Percentiles rank a stretch among this genome's conserved stretches.
Evolutionary conservation across 352 stramenopile genomes (phyloP).

Genomic region (Sclerospora graminicola): DNA sequence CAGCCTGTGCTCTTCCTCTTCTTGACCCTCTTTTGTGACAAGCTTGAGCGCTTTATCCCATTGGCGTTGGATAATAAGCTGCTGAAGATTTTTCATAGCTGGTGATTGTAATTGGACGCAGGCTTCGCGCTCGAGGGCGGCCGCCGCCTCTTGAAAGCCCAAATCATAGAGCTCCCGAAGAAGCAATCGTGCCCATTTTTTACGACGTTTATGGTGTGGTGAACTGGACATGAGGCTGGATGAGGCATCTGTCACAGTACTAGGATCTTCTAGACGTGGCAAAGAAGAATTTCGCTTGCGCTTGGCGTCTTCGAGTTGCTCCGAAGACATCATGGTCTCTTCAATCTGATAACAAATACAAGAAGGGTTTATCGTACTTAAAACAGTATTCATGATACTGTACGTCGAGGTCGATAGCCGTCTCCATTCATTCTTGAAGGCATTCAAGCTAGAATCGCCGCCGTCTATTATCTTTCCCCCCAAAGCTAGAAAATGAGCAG

Average conservation of each 20-base stretch:
- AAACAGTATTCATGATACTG: too few species aligned
- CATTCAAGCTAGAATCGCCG: too few species aligned
- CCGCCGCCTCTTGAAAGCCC: slow-evolving; percentile 30
- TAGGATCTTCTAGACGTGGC: neutral
- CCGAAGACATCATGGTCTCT: too few species aligned
- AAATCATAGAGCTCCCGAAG: slow-evolving; percentile 73
- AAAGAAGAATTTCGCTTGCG: slow-evolving; percentile 14
- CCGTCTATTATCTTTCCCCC: neutral
- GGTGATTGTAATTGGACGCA: slow-evolving; percentile 39
- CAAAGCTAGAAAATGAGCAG: slow-evolving; percentile 23
- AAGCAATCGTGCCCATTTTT: slow-evolving; percentile 58
- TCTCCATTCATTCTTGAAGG: slow-evolving; percentile 43
- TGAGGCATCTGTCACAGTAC: neutral
- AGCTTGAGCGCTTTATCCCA: slow-evolving; percentile 29
- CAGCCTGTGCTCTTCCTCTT: neutral
- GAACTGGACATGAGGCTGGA: neutral
- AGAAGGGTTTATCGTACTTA: too few species aligned
- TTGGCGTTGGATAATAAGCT: slow-evolving; percentile 21
- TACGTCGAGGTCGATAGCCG: neutral
- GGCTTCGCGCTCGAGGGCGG: slow-evolving; percentile 47
- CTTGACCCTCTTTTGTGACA: neutral
- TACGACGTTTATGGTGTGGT: slow-evolving; percentile 1
- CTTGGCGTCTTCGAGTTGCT: slow-evolving; percentile 13
- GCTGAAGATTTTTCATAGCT: slow-evolving; percentile 43
- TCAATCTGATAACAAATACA: too few species aligned